Evolutionary conservation across 768 basidiomycete genomes (phyloP).

Genomic region (Kwoniella europaea): DNA sequence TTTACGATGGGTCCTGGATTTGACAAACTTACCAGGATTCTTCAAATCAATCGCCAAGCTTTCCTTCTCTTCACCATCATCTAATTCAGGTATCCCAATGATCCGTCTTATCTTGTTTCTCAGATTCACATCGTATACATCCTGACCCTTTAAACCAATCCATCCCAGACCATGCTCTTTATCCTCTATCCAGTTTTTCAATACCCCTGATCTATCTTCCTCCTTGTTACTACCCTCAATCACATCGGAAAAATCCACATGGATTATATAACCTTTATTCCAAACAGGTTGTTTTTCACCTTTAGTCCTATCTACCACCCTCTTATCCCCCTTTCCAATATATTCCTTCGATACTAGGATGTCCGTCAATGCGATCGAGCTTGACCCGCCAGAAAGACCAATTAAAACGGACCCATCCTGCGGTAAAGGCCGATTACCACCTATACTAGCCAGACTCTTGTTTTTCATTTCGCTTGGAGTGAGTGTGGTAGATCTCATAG

Average conservation of each 20-base stretch:
- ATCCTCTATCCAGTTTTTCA: constrained; percentile 23
- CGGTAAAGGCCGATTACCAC: constrained; percentile 30
- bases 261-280: constrained; percentile 48
- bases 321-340: constrained; percentile 36
- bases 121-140: constrained; percentile 42
- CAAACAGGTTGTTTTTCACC: constrained; percentile 48
- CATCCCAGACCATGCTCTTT: constrained; percentile 27
- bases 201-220: constrained; percentile 31
- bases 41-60: constrained; percentile 24
- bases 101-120: constrained; percentile 14
- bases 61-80: background rate
- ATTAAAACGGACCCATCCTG: constrained; percentile 45
- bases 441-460: constrained; percentile 17
- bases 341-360: constrained; percentile 33
- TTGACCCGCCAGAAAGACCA: constrained; percentile 50
- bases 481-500: constrained; percentile 23
- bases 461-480: background rate
- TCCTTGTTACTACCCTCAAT: constrained; percentile 10
- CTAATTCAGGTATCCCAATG: background rate
- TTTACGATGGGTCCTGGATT: background rate
- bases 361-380: constrained; percentile 51
- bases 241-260: constrained; percentile 53
- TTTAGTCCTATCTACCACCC: constrained; percentile 38
- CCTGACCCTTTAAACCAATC: constrained; percentile 47
- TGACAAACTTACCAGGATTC: constrained; percentile 28